Evolutionary conservation across 192 early-diverging fungal species (phyloP), one percentile per base, ranked within the genome.

Genomic region (Coemansia sp.): DNA sequence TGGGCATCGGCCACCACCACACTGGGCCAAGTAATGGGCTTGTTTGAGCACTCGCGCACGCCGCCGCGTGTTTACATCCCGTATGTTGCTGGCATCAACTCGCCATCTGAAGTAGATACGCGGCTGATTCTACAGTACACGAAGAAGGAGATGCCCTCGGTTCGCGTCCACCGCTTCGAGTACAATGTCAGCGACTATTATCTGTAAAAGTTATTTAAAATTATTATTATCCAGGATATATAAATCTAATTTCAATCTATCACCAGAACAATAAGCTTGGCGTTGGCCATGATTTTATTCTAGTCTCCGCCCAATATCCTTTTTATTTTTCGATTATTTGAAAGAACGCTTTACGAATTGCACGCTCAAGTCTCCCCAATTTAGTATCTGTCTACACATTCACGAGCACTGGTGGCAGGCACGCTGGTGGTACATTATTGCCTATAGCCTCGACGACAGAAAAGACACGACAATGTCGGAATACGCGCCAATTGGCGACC

Each of bases 1-100:
- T 80, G 77, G 77, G 60, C 77, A 22, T 74, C 77, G 2, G 77
- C 77, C 1, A 71, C 77, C 0, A 71, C 68, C 7, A 80, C 77
- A 12, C 68, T 80, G 41, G 59, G 65, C 58, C 71, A 63, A 39
- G 61, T 80, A 11, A 59, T 80, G 64, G 77, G 70, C 8, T 56
- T 74, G 55, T 80, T 80, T 64, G 68, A 65, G n/a, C 63, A 70
- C 14, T 57, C 68, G 54, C 64, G 55, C 12, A 58, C 62, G 14
- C 52, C 56, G 49, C 77, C 77, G 15, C 71, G 72, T 43, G 69
- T 80, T 39, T 80, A 80, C 29, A 58, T 80, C 5, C 77, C 77
- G 2, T 80, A 80, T 38, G 60, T 80, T 5, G 14, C 77, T 23
- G 72, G 77, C 38, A 49, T 59, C 24, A 64, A 64, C n/a, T 73